Evolutionary conservation across 2,329 filamentous ascomycete species (phyloP), one percentile per base, ranked within the genome.

Genomic region (Colletotrichum gloeosporioides): DNA sequence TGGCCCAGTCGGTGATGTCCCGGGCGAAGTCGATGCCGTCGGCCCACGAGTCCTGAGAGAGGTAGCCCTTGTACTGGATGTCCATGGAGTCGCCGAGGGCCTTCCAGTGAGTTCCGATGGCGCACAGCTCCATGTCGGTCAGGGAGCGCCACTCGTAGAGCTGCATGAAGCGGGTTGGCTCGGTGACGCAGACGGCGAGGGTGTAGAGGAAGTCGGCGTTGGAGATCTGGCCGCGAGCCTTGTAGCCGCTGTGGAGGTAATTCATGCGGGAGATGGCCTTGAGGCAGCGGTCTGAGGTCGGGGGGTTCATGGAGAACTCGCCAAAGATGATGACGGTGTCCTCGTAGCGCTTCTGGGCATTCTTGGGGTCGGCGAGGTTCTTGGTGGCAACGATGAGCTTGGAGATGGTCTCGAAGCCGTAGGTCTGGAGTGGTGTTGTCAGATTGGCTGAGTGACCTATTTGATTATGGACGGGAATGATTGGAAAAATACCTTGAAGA

Each of bases 71-170:
- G 78, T 90, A 91, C 64, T 87, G 82, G 77, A 96, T 94, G 0
- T 88, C 89, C 91, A 96, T 93, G 69, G 91, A 90, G 79, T 95
- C 92, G 16, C 94, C 94, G 18, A 95, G 84, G 69, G 88, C 88
- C 83, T 94, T 94, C 94, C 93, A 96, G 80, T 94, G 92, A 1
- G 91, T 92, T 18, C 90, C 92, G 34, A 93, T 83, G 1, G 93
- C 94, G 77, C 93, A 94, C 12, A 87, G 82, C 83, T 96, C 95
- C 83, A 96, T 87, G 1, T 93, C 90, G 18, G 89, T 93, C 27
- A 95, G 82, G 6, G 85, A 53, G 3, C 95, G 90, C 94, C 94
- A 96, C 81, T 96, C 95, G 79, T 92, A 94, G 8, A 85, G 85
- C 7, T 88, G 82, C 36, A 94, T 89, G 87, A 93, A 95, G 16